Base-by-base conservation (phyloP, 83 land plant species). In the Larix sibirica region DNA sequence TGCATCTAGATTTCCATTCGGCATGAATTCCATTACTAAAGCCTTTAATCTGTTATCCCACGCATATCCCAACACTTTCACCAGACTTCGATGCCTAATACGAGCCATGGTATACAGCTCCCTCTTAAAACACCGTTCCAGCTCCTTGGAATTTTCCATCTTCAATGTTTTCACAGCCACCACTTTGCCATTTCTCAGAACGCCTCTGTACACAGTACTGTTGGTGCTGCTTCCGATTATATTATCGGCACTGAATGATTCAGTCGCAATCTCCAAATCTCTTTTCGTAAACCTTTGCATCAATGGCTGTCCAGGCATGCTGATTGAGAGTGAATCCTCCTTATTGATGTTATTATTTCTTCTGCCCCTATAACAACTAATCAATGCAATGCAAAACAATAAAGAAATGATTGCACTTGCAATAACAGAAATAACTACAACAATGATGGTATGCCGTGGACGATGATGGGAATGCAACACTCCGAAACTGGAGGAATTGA, bases 1-100 rank as follows among this genome's bases (percentile, higher is more conserved):
- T 83, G 90, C 92, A 8, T 94, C 98, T 75, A 96, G 79, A 85
- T 88, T 91, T 31, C 95, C 98, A 82, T 94, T 92, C 1, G 95
- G 90, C 98, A 96, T 92, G 86, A 88, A 96, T 77, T 96, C 97
- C 81, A 92, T 92, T 59, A 96, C 36, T 33, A 96, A 86, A 78
- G 92, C 76, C 78, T 96, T 96, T 12, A 84, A 54, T n/a, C 90
- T 91, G n/a, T 83, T 73, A 85, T 88, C 91, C 14, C 95, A 88
- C 24, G 90, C 86, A 79, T 83, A 90, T 0, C 95, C 95, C 21
- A 96, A 82, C 26, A 96, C 86, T 70, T 86, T 85, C 47, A 96
- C 98, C 38, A 96, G 91, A 85, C 94, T 85, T 66, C 95, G 71
- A 85, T 96, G 98, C 70, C 93, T 73, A 26, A 96, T 90, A 40